These are phyloP conservation scores for Macrophomina pseudophaseolina DNA, from an alignment of 2,329 filamentous ascomycete genomes.

Conservation along the genomic window DNA sequence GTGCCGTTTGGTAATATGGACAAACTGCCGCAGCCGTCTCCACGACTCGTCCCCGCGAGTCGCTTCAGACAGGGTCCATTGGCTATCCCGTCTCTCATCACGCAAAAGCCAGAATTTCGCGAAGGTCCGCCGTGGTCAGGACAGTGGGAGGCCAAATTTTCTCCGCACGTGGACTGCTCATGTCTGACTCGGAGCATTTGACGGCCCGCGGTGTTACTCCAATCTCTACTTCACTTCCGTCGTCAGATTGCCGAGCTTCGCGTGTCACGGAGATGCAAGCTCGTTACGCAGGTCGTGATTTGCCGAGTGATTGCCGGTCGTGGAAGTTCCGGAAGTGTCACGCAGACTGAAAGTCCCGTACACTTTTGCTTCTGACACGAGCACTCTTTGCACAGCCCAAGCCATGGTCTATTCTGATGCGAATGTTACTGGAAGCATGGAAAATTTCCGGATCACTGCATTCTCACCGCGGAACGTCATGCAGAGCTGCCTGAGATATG, in stretches of 20 bases:
- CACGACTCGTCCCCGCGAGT: not conserved
- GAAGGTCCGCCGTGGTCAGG: not conserved
- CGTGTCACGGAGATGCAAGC: not conserved
- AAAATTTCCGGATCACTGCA: no score
- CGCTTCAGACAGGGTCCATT: not conserved
- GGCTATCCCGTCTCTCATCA: not conserved
- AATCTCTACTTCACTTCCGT: not conserved
- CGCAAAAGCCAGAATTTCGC: not conserved
- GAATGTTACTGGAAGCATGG: no score
- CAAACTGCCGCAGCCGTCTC: not conserved
- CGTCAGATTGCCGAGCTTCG: conserved; percentile 9
- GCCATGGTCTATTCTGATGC: not conserved
- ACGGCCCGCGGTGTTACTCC: not conserved
- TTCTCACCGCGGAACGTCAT: no score
- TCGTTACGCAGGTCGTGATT: not conserved
- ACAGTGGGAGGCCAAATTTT: not conserved
- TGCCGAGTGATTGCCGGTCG: conserved; percentile 7
- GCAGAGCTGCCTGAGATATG: no score
- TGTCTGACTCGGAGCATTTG: conserved; percentile 6
- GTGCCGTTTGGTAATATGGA: not conserved
- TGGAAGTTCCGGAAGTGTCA: not conserved
- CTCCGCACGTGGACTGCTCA: not conserved
- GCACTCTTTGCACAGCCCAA: not conserved
- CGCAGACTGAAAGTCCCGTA: not conserved
- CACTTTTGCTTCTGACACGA: not conserved